phyloP scores from a whole-genome alignment of 257 asterid genomes.

The Solanum megistacrolobum region DNA sequence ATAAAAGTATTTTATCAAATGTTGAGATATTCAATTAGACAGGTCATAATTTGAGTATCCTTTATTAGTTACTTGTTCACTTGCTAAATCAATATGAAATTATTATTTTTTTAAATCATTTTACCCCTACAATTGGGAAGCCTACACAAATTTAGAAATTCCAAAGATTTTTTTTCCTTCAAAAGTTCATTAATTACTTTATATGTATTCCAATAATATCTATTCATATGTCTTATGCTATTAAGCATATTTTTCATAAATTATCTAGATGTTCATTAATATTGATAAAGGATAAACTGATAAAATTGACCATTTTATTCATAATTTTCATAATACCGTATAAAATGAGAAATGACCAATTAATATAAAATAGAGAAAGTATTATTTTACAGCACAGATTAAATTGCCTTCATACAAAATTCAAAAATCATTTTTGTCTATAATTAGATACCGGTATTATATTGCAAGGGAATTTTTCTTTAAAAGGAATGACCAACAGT shows the following conservation, averaged over 20 bases:
- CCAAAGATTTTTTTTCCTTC: too few species aligned
- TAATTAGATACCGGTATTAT: background rate
- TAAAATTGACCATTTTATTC: background rate
- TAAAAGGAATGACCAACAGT: background rate
- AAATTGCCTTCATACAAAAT: background rate
- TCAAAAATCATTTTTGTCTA: background rate
- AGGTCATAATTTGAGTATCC: background rate
- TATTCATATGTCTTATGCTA: too few species aligned
- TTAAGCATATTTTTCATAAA: too few species aligned
- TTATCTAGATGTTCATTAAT: background rate
- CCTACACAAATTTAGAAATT: background rate
- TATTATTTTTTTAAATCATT: too few species aligned
- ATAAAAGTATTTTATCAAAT: too few species aligned
- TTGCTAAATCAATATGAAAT: too few species aligned
- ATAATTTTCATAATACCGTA: too few species aligned
- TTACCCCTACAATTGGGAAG: background rate
- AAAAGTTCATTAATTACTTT: too few species aligned
- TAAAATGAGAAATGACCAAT: too few species aligned
- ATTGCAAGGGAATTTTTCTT: background rate
- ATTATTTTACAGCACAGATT: background rate
- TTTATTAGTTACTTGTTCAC: background rate
- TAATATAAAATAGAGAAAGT: too few species aligned
- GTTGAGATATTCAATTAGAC: background rate
- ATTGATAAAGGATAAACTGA: background rate
- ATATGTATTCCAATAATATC: too few species aligned